Evolutionary conservation across 2,329 filamentous ascomycete species (phyloP).

Genomic region (Pyricularia pennisetigena): DNA sequence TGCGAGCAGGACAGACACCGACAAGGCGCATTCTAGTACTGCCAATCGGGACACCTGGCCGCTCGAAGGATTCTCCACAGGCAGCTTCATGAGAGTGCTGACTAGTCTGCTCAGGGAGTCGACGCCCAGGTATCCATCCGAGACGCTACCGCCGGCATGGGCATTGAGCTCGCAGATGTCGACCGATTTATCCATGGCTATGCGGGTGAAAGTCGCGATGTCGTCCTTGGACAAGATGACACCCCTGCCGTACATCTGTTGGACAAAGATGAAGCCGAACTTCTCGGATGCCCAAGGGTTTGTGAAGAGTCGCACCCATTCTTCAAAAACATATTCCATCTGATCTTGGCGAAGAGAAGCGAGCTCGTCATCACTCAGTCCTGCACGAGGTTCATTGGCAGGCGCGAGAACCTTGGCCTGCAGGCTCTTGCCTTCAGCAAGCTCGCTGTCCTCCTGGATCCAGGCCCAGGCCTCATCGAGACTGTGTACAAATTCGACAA

Average conservation of each 20-base stretch:
- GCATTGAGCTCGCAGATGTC: constrained; percentile 66
- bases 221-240: constrained; percentile 68
- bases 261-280: constrained; percentile 64
- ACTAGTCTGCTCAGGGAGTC: constrained; percentile 81
- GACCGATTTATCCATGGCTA: constrained; percentile 71
- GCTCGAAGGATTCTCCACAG: constrained; percentile 49
- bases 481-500: constrained; percentile 77
- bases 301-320: constrained; percentile 80
- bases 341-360: constrained; percentile 61
- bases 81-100: constrained; percentile 63
- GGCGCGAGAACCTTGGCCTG: constrained; percentile 49
- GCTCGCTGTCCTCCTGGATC: constrained; percentile 62
- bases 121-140: constrained; percentile 48
- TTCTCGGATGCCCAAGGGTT: constrained; percentile 68
- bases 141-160: constrained; percentile 48
- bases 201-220: constrained; percentile 68
- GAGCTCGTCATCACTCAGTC: constrained; percentile 44
- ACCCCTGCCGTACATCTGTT: constrained; percentile 68
- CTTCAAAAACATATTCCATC: constrained; percentile 89
- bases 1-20: constrained; percentile 69
- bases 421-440: constrained; percentile 57
- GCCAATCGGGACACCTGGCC: constrained; percentile 53
- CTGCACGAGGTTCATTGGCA: constrained; percentile 27
- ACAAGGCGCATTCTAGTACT: constrained; percentile 69
- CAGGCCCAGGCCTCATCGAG: constrained; percentile 74